Evolutionary conservation across 805 yeast species (phyloP), one percentile per base, ranked within the genome.

Genomic region (Kodamaea kakaduensis): DNA sequence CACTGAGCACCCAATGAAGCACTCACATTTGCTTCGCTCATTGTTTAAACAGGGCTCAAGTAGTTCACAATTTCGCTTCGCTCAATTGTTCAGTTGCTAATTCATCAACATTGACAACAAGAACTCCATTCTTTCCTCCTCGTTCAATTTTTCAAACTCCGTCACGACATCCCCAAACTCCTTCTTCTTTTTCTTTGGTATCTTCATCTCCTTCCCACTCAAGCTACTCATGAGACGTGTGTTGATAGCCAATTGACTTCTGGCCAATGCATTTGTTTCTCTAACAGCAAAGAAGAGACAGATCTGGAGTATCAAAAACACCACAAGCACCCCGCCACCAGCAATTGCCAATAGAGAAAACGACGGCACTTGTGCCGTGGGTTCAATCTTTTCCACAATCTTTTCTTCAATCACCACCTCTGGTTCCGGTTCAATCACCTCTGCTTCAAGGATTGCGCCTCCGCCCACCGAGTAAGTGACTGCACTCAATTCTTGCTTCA

Each of bases 401-500:
- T 15, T 14, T 18, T 32, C 35, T 16, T 9, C 16, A 13, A 20
- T 22, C 25, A 15, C 16, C 15, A 31, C 47, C 45, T 31, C 34
- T 44, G 32, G 32, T 40, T 25, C 40, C 26, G 25, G 42, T 38
- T 17, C 27, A 16, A n/a, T 6, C 24, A 19, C 23, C 3, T 17
- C 35, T 4, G 37, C 29, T 27, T 21, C 30, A 2, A 15, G 18
- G 12, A 24, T 25, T 19, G 14, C 25, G 3, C 32, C 34, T 3
- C 57, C 56, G 20, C 54, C 56, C 10, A 38, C 46, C 14, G 29
- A 39, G 27, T 42, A 47, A 3, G 59, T 44, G n/a, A 46, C 42
- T 12, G 47, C 31, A 8, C 47, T 44, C 7, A 72, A 42, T 19
- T 66, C 61, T 15, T 55, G 57, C 41, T 63, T 70, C 26, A 82